These are phyloP conservation scores for Candida odintsovae DNA, from an alignment of 805 yeast species.

Conservation along the genomic window DNA sequence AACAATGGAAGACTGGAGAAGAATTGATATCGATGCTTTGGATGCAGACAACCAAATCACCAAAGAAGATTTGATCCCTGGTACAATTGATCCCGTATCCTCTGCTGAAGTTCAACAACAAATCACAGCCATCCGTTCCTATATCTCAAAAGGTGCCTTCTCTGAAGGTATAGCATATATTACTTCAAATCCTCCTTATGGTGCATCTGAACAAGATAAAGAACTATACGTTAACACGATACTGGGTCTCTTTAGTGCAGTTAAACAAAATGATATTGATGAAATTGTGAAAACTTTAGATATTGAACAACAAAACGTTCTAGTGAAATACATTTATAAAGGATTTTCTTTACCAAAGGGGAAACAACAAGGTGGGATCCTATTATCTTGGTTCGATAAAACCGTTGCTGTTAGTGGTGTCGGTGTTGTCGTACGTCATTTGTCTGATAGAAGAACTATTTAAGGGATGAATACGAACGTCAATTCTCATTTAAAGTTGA, in stretches of 20 bases:
- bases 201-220: slow-evolving; percentile 58
- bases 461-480: slow-evolving; percentile 22
- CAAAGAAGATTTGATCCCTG: slow-evolving; percentile 55
- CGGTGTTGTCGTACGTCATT: slow-evolving; percentile 81
- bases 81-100: slow-evolving; percentile 33
- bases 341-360: slow-evolving; percentile 77
- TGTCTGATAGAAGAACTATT: slow-evolving; percentile 80
- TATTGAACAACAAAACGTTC: slow-evolving; percentile 63
- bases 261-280: slow-evolving; percentile 62
- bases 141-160: slow-evolving; percentile 67
- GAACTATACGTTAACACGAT: slow-evolving; percentile 46
- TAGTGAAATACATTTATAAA: slow-evolving; percentile 80
- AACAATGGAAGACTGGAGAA: slow-evolving; percentile 76
- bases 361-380: slow-evolving; percentile 78
- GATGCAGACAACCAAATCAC: slow-evolving; percentile 72
- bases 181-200: slow-evolving; percentile 77
- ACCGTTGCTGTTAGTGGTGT: slow-evolving; percentile 78
- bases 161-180: slow-evolving; percentile 58
- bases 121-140: slow-evolving; percentile 52
- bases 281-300: slow-evolving; percentile 52
- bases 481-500: too few relatives aligned
- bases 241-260: slow-evolving; percentile 64
- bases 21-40: slow-evolving; percentile 87
- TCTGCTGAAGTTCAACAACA: slow-evolving; percentile 49
- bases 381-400: slow-evolving; percentile 91